Evolutionary conservation across 352 stramenopile genomes (phyloP).

Genomic region (Phytophthora brassicae): DNA sequence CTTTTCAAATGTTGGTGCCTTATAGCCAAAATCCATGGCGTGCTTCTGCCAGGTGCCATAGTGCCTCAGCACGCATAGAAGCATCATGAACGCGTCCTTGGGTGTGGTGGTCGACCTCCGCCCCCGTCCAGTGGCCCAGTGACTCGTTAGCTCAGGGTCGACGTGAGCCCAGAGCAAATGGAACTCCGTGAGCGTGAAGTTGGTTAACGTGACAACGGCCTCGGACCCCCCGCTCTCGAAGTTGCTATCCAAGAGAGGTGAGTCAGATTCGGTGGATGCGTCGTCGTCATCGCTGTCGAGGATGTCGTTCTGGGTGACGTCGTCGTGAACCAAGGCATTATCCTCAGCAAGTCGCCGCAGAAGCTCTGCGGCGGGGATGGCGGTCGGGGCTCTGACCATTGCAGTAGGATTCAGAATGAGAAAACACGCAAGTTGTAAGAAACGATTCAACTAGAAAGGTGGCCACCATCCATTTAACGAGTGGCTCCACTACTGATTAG

Average conservation of each 20-base stretch:
- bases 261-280: neutral
- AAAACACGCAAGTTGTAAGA: too few relatives aligned
- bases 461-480: too few relatives aligned
- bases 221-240: slow-evolving; percentile 7
- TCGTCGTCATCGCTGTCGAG: neutral
- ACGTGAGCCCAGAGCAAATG: slow-evolving; percentile 2
- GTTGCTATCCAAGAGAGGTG: slow-evolving; percentile 1
- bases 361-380: neutral
- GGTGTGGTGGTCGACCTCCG: neutral
- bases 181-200: slow-evolving; percentile 10
- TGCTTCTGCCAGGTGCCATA: slow-evolving; percentile 13
- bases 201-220: slow-evolving; percentile 2
- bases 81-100: slow-evolving; percentile 9
- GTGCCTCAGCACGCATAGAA: slow-evolving; percentile 3
- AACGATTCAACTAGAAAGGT: too few relatives aligned
- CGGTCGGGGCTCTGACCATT: too few relatives aligned
- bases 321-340: neutral
- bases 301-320: neutral
- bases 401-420: slow-evolving; percentile 4
- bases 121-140: neutral
- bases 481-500: too few relatives aligned
- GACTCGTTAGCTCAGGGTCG: slow-evolving; percentile 3
- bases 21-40: neutral
- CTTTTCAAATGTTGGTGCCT: slow-evolving; percentile 1
- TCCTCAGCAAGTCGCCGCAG: neutral